Percentiles rank a stretch among this genome's conserved stretches.
phyloP scores from a whole-genome alignment of 352 stramenopile species.

The Pseudoperonospora humuli region DNA sequence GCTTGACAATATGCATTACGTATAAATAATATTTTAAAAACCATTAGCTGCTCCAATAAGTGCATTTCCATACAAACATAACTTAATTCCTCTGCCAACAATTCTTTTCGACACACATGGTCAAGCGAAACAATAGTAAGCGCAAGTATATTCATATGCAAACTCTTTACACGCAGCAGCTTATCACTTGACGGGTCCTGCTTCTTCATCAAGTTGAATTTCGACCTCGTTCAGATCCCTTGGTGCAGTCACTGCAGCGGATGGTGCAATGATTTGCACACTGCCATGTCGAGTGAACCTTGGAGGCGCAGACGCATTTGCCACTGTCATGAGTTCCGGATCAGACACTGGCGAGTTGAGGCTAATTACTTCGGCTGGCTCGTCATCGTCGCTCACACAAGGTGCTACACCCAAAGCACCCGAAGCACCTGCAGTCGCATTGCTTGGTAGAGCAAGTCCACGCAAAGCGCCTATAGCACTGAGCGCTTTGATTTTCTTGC shows the following conservation, averaged over 20 bases:
- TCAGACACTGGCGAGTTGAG: slow-evolving; percentile 19
- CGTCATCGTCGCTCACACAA: slow-evolving; percentile 11
- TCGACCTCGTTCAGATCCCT: slow-evolving; percentile 28
- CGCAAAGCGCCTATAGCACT: slow-evolving; percentile 62
- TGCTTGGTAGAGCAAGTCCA: slow-evolving; percentile 24
- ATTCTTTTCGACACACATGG: no score
- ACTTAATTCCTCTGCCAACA: no score
- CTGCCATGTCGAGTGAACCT: slow-evolving; percentile 57
- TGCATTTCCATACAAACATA: no score
- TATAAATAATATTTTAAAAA: no score
- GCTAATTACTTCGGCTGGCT: not conserved
- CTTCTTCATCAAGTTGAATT: slow-evolving; percentile 21
- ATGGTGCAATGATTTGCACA: slow-evolving; percentile 48
- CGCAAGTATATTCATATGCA: not conserved
- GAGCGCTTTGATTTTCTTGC: slow-evolving; percentile 84
- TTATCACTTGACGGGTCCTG: slow-evolving; percentile 16
- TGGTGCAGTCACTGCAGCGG: slow-evolving; percentile 15
- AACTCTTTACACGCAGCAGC: not conserved
- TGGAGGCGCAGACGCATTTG: slow-evolving; percentile 26
- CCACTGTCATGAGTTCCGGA: slow-evolving; percentile 26
- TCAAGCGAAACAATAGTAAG: no score
- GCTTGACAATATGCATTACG: no score
- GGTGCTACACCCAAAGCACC: slow-evolving; percentile 6
- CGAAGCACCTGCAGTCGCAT: slow-evolving; percentile 20
- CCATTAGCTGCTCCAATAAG: no score